Base-by-base conservation (phyloP, 805 yeast species). In the Candida stauntonica region DNA sequence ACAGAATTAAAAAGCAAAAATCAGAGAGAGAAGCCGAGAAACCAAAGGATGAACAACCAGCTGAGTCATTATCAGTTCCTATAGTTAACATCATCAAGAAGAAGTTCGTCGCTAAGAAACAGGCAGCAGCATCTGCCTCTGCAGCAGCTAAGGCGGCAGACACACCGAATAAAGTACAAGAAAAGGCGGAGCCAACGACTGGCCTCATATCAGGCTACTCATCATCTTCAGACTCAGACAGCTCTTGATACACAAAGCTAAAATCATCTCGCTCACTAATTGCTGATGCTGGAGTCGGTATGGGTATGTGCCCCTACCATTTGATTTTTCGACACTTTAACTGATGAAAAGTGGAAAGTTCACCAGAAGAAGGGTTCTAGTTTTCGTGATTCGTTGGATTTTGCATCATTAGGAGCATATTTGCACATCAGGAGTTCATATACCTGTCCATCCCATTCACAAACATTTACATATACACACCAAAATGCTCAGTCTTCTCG, bases 401-500 rank as follows among this genome's bases (percentile, higher is more conserved):
- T n/a, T n/a, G n/a, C n/a, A n/a, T n/a, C n/a, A n/a, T n/a, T n/a
- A n/a, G n/a, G n/a, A n/a, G n/a, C n/a, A n/a, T n/a, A n/a, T n/a
- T n/a, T n/a, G n/a, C n/a, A n/a, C n/a, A n/a, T n/a, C n/a, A n/a
- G n/a, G n/a, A n/a, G n/a, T n/a, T n/a, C n/a, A n/a, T n/a, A n/a
- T n/a, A n/a, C n/a, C n/a, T n/a, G n/a, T 14, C 17, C 11, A 7
- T 21, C 11, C 24, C 24, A 21, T 21, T 21, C 24, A 21, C 24
- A 21, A n/a, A n/a, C n/a, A n/a, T n/a, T 21, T 21, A 8, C 24
- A 26, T 6, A 11, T 8, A 26, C 15, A 26, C 15, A 8, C 24
- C 33, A 39, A 4, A 15, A 43, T 46, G 51, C 31, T 47, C 17
- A 34, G 42, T 7, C 7, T 45, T 16, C 27, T 41, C 17, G 39